These are phyloP conservation scores for Penicillium sp. DNA, from an alignment of 2,329 filamentous ascomycete genomes.

Conservation along the genomic window DNA sequence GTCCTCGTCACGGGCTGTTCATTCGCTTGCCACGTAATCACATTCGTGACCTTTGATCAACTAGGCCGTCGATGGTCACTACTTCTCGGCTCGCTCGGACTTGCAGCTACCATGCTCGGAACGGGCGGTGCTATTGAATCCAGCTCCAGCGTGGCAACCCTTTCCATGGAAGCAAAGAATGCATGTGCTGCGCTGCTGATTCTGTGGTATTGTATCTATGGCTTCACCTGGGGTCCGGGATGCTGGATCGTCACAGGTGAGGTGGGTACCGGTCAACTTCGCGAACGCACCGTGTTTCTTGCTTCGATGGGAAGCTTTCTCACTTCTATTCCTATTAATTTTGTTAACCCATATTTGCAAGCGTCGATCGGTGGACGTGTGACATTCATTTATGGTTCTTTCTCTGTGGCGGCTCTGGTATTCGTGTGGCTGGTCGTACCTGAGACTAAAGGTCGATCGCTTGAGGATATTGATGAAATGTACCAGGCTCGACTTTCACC, in stretches of 20 bases:
- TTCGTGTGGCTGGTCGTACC: slow-evolving; percentile 7
- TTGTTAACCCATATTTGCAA: slow-evolving; percentile 1
- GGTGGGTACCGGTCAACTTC: background rate
- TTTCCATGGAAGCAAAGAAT: background rate
- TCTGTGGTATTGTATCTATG: slow-evolving; percentile 5
- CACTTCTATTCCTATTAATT: background rate
- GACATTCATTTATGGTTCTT: slow-evolving; percentile 1
- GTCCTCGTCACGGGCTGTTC: background rate
- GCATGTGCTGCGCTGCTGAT: background rate
- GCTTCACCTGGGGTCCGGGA: slow-evolving; percentile 1
- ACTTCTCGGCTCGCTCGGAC: background rate
- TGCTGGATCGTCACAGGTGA: slow-evolving; percentile 3
- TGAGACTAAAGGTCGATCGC: background rate
- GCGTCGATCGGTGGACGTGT: background rate
- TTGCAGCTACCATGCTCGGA: background rate
- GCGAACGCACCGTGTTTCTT: background rate
- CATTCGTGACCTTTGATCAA: background rate
- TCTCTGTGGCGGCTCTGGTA: background rate
- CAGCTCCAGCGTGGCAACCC: background rate
- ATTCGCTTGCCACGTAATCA: background rate
- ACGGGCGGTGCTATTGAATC: slow-evolving; percentile 3
- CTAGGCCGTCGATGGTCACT: background rate
- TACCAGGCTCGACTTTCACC: background rate
- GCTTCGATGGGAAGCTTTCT: slow-evolving; percentile 2
- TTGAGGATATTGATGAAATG: slow-evolving; percentile 4